Evolutionary conservation across 2,329 filamentous ascomycete genomes (phyloP), one percentile per base, ranked within the genome.

Genomic region (Hymenoscyphus fraxineus): DNA sequence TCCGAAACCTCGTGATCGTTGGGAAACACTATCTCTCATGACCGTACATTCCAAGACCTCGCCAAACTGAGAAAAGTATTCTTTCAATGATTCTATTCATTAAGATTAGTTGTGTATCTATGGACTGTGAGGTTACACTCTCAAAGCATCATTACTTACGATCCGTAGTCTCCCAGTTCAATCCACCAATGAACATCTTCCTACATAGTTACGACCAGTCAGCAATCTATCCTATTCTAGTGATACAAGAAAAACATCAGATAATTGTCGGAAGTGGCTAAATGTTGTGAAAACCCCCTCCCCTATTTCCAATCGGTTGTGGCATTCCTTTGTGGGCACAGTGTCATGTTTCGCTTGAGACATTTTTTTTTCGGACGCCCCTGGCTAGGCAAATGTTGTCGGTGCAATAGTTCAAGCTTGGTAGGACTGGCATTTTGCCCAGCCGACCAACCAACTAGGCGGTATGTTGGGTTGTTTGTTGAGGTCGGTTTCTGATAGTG

Each of bases 81-180:
- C 91, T 71, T 93, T 91, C 35, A 99, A 85, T 7, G 95, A 98
- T 82, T 99, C 95, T 99, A 75, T 61, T 16, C 3, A 9, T 32
- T 16, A 1, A n/a, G 39, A 27, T 32, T 61, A 31, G 58, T 51
- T 40, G 12, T 47, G 35, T 51, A 12, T 47, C 27, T 51, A 22
- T 35, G 6, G 22, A 38, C 27, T 51, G 44, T 35, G n/a, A 19
- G 31, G 3, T 22, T 35, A 4, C 5, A 6, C n/a, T 6, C 32
- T 60, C 41, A 16, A 35, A 51, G 13, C 1, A 16, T 27, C 16
- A 62, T 32, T 15, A 71, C 93, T 84, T 88, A 98, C 94, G 88
- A 81, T 98, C 94, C 63, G 95, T 98, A 16, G 95, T 99, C 79
- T 99, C 95, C 95, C 95, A 99, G 76, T 99, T 99, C 63, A 99